A percentile compares a stretch with the other conserved stretches of the same genome.
phyloP scores from a whole-genome alignment of 169 alveolate species.

The Besnoitia besnoiti region DNA sequence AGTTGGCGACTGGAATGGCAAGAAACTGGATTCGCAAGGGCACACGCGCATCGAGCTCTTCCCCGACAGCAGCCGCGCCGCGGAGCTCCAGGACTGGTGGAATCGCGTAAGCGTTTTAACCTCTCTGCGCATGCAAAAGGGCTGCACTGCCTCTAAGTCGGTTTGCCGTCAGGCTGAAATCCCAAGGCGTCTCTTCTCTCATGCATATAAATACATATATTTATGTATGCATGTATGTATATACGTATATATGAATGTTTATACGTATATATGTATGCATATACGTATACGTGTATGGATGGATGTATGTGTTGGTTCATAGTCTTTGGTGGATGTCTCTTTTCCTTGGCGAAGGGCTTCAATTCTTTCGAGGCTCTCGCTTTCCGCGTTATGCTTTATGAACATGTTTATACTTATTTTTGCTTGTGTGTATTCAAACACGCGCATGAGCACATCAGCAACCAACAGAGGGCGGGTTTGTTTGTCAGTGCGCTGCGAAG shows the following conservation, averaged over 20 bases:
- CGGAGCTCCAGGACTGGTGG: conserved; percentile 20
- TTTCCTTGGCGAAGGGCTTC: background rate
- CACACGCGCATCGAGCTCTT: background rate
- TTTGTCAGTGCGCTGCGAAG: too few relatives aligned
- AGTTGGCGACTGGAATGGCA: conserved; percentile 29
- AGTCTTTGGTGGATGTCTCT: background rate
- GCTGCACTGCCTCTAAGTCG: too few relatives aligned
- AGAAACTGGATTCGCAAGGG: conserved; percentile 9
- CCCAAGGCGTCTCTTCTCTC: background rate
- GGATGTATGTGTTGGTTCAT: too few relatives aligned
- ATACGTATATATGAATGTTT: background rate
- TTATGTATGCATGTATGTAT: background rate
- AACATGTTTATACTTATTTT: too few relatives aligned
- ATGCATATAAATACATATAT: background rate
- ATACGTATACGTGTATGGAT: background rate
- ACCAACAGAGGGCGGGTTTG: too few relatives aligned
- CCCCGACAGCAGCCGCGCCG: background rate
- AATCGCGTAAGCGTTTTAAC: background rate
- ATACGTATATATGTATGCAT: background rate
- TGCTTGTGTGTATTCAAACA: too few relatives aligned
- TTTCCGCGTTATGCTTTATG: too few relatives aligned
- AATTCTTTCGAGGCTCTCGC: background rate
- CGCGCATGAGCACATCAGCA: too few relatives aligned
- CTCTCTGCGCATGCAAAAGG: too few relatives aligned
- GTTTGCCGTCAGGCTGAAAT: too few relatives aligned